These are phyloP conservation scores for Corymbia calophylla DNA, from an alignment of 441 rosid genomes.

Conservation along the genomic window DNA sequence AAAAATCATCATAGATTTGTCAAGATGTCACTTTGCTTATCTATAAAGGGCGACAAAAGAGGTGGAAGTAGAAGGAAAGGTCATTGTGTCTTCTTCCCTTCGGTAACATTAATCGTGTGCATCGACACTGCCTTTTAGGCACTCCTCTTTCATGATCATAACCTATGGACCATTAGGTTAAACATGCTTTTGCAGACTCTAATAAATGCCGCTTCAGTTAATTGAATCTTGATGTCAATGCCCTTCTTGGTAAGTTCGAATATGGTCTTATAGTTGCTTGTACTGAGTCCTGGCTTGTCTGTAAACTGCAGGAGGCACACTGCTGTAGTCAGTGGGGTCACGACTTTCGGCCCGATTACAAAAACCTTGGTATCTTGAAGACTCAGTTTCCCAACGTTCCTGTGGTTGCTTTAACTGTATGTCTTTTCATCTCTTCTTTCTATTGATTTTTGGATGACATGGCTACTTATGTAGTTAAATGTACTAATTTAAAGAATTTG, in stretches of 20 bases:
- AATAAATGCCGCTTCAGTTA: neutral
- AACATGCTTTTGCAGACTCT: neutral
- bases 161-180: neutral
- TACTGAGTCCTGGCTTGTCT: neutral
- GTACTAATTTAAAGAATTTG: neutral
- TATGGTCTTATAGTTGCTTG: slow-evolving; percentile 10
- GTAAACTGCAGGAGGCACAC: slow-evolving; percentile 86
- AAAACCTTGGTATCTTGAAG: slow-evolving; percentile 88
- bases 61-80: neutral
- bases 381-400: slow-evolving; percentile 91
- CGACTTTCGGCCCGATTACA: slow-evolving; percentile 99
- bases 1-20: neutral
- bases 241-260: neutral
- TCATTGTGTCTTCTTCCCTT: neutral
- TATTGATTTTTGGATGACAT: neutral
- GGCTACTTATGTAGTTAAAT: neutral
- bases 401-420: slow-evolving; percentile 88
- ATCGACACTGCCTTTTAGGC: neutral
- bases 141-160: neutral
- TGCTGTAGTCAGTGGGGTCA: slow-evolving; percentile 99
- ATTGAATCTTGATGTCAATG: neutral
- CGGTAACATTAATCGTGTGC: neutral
- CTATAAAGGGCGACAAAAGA: neutral
- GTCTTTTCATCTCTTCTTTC: slow-evolving; percentile 12
- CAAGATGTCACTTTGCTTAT: neutral